Evolutionary conservation across 2,329 filamentous ascomycete genomes (phyloP).

Genomic region (Pseudogymnoascus sp.): DNA sequence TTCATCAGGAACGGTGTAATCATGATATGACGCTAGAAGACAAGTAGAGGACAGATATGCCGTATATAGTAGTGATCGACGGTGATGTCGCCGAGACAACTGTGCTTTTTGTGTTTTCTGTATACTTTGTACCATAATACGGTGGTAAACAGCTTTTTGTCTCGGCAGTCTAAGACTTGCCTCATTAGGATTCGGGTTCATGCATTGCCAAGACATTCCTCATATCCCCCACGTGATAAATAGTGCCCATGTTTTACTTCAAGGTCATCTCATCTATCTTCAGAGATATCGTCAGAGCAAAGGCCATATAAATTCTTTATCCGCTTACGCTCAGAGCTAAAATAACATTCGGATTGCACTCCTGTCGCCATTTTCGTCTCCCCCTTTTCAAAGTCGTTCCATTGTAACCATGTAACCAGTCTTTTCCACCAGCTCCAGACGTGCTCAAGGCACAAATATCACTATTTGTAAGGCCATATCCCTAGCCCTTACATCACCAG

Average conservation of each 20-base stretch:
- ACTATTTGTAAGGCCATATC: not conserved
- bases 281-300: not conserved
- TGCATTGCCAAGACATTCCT: not conserved
- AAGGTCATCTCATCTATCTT: not conserved
- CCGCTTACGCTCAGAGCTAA: not conserved
- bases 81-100: not conserved
- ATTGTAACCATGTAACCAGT: not conserved
- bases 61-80: not conserved
- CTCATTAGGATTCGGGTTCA: not conserved
- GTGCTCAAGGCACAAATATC: not conserved
- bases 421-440: not conserved
- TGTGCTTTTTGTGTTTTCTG: not conserved
- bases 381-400: not conserved
- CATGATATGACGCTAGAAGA: not conserved
- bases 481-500: not conserved
- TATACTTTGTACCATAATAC: too few relatives aligned
- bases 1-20: not conserved
- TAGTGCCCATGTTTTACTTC: not conserved
- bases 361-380: not conserved
- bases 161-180: not conserved
- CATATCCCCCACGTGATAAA: not conserved
- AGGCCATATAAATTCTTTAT: not conserved
- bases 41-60: not conserved
- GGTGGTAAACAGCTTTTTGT: not conserved
- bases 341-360: not conserved